phyloP scores from a whole-genome alignment of 495 filamentous ascomycete species.

The Penicillium goetzii region DNA sequence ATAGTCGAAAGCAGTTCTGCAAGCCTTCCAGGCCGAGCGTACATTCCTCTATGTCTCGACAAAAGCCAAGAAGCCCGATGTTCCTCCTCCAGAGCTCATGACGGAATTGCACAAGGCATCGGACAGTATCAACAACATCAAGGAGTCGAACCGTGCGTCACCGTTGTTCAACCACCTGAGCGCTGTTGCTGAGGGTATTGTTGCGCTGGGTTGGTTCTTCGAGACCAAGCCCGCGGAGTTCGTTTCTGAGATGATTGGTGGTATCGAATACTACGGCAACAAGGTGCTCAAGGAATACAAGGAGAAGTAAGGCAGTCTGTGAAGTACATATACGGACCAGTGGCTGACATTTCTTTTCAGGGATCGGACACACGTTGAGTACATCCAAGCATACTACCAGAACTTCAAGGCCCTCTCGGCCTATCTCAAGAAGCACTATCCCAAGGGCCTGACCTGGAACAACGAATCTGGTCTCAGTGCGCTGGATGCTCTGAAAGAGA shows the following conservation, averaged over 20 bases:
- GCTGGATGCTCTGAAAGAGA: conserved; percentile 66
- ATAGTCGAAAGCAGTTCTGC: conserved; percentile 62
- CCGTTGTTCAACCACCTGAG: conserved; percentile 76
- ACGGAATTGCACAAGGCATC: conserved; percentile 81
- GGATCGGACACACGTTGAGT: conserved; percentile 78
- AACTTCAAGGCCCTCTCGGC: conserved; percentile 78
- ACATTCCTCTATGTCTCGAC: conserved; percentile 86
- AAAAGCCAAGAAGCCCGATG: conserved; percentile 89
- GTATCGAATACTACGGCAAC: conserved; percentile 90
- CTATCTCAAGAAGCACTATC: conserved; percentile 81
- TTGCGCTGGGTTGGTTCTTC: conserved; percentile 83
- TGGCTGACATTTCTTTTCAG: conserved; percentile 44
- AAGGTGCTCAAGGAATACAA: conserved; percentile 85
- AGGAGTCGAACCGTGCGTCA: conserved; percentile 74
- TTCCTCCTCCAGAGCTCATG: conserved; percentile 69
- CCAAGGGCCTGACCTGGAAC: conserved; percentile 86
- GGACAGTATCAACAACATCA: conserved; percentile 72
- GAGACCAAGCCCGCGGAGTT: conserved; percentile 79
- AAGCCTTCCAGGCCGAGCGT: conserved; percentile 79
- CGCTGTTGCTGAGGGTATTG: conserved; percentile 86
- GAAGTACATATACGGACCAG: not conserved
- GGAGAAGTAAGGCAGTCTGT: conserved; percentile 69
- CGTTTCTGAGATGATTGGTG: conserved; percentile 73
- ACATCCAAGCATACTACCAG: conserved; percentile 84
- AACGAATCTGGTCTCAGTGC: conserved; percentile 72